Conservation (phyloP, 306 rosid species). For the Gillenia trifoliata region DNA sequence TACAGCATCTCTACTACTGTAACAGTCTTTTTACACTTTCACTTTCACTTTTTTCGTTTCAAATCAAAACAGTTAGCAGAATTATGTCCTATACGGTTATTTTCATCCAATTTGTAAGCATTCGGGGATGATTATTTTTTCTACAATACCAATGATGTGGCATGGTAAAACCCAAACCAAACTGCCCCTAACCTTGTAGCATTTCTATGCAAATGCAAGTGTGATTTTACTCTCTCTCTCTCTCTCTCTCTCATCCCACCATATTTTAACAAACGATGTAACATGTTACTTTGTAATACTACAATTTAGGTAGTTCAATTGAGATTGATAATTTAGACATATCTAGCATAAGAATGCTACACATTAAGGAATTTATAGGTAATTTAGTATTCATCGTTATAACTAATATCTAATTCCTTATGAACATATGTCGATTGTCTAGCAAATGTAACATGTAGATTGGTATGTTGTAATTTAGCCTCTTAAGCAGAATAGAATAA, state of each 20-base stretch:
- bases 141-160: background rate
- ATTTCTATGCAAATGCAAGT: background rate
- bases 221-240: background rate
- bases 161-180: constrained; percentile 7
- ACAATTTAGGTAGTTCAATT: too few relatives aligned
- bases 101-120: background rate
- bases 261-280: background rate
- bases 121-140: background rate
- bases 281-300: too few relatives aligned
- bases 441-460: too few relatives aligned
- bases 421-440: too few relatives aligned
- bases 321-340: too few relatives aligned
- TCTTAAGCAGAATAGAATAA: too few relatives aligned
- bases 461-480: too few relatives aligned
- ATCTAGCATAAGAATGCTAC: too few relatives aligned
- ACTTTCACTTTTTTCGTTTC: background rate
- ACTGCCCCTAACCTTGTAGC: background rate
- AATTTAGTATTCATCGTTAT: too few relatives aligned
- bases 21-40: background rate
- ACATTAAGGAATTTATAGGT: too few relatives aligned
- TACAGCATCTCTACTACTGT: background rate
- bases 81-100: background rate
- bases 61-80: background rate
- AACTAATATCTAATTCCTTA: too few relatives aligned
- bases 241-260: background rate